Base-by-base conservation (phyloP, 2,329 filamentous ascomycete species). In the Talaromyces albobiverticillius region DNA sequence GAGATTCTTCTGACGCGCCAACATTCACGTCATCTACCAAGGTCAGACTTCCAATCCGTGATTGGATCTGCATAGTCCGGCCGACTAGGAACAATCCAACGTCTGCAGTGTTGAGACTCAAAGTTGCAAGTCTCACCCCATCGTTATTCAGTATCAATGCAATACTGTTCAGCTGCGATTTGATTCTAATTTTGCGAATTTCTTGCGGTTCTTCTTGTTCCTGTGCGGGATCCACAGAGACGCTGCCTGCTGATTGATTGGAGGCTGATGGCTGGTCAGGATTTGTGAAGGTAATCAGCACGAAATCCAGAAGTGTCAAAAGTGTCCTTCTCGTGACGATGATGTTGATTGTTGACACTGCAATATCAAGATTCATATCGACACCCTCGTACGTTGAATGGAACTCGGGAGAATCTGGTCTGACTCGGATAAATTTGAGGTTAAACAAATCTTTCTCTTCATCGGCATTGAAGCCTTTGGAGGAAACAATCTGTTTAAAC, bases 401-500 rank as follows among this genome's bases (percentile, higher is more conserved):
- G 64, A 97, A 96, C 66, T 99, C 93, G 0, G 95, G 95, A 2
- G 94, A 97, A 48, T 90, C 84, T 29, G 84, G 87, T 64, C 94
- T 96, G 55, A 97, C 90, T 67, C 88, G 90, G 57, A 90, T 81
- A 64, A 96, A 95, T 65, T 93, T 96, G 63, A 99, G 82, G 49
- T 87, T 85, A 61, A 99, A 89, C 11, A 99, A 81, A 62, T 95
- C 84, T 58, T 85, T 90, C 56, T 89, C 83, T 57, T 89, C 85
- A 55, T 88, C 83, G 43, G 86, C 73, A 53, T 80, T 76, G 38
- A 79, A 82, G 23, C 87, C 85, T 65, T 95, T 93, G 1, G 94
- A 96, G 0, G 92, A 95, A n/a, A 99, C 84, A 48, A 99, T 95
- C 23, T 93, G 93, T 72, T 94, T 96, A 78, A 99, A 99, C 65